phyloP scores from a whole-genome alignment of 2,329 filamentous ascomycete species.

The Colletotrichum scovillei region DNA sequence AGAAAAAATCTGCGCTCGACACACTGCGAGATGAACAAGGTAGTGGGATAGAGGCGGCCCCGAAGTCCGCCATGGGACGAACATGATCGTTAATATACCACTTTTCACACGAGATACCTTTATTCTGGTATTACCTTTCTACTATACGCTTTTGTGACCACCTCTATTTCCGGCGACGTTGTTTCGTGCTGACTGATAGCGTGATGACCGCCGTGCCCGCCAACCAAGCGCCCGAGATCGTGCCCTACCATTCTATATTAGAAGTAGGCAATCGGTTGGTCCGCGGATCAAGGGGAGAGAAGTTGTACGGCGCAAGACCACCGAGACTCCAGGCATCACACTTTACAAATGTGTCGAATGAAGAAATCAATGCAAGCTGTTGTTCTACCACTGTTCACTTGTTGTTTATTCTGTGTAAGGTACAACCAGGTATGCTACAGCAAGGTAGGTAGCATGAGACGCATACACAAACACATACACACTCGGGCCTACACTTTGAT shows the following conservation, averaged over 20 bases:
- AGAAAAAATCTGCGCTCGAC: background rate
- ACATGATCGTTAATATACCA: slow-evolving; percentile 7
- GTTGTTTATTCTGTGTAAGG: background rate
- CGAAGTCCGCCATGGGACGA: background rate
- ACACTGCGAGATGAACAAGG: no score
- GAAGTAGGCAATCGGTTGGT: background rate
- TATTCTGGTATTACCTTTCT: background rate
- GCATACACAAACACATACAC: background rate
- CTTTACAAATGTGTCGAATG: background rate
- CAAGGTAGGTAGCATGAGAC: no score
- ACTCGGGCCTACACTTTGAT: background rate
- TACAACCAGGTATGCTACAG: background rate
- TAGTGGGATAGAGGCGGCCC: slow-evolving; percentile 1
- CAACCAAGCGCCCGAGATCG: background rate
- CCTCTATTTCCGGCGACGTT: no score
- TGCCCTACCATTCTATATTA: no score
- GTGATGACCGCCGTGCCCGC: background rate
- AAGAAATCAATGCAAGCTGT: no score
- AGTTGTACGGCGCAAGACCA: background rate
- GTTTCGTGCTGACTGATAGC: no score
- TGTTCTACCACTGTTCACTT: background rate
- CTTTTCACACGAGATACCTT: background rate
- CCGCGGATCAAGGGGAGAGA: background rate
- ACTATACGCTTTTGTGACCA: no score
- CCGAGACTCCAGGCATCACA: background rate